Percentiles rank a stretch among this genome's conserved stretches.
phyloP scores from a whole-genome alignment of 805 yeast species.

The Sungouiella blattae region DNA sequence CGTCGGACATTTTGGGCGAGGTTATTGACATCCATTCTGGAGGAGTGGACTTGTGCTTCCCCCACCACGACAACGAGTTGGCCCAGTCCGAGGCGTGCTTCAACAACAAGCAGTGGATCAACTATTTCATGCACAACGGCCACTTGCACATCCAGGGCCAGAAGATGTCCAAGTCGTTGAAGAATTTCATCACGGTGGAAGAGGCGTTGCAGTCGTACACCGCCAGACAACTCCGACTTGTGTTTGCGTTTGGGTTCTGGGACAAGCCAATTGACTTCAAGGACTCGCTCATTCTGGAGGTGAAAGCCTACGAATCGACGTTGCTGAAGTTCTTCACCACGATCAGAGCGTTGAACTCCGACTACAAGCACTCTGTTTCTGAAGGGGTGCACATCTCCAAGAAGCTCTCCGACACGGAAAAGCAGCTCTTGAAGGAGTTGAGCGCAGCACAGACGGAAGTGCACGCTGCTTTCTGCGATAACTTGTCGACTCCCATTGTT shows the following conservation, averaged over 20 bases:
- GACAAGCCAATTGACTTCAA: conserved; percentile 90
- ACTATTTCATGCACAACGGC: conserved; percentile 94
- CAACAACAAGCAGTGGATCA: conserved; percentile 91
- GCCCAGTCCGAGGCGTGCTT: conserved; percentile 96
- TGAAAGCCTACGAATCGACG: conserved; percentile 68
- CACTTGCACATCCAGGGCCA: conserved; percentile 98
- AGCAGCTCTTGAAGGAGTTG: conserved; percentile 50
- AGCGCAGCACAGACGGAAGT: conserved; percentile 52
- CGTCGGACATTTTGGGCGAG: conserved; percentile 79
- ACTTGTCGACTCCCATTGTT: conserved; percentile 75
- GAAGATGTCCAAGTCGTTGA: conserved; percentile 93
- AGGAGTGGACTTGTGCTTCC: conserved; percentile 95
- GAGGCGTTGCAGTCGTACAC: conserved; percentile 75
- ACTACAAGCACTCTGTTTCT: conserved; percentile 48
- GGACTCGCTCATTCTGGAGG: conserved; percentile 73
- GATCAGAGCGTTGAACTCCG: conserved; percentile 76
- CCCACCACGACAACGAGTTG: conserved; percentile 97
- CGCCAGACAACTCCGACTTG: conserved; percentile 82
- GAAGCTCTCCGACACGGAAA: conserved; percentile 56
- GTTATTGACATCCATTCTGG: conserved; percentile 94
- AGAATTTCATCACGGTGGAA: conserved; percentile 91
- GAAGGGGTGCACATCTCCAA: conserved; percentile 52
- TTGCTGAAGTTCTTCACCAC: conserved; percentile 80
- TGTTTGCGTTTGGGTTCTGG: conserved; percentile 91
- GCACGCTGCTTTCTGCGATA: conserved; percentile 83